Percentiles rank a stretch among this genome's conserved stretches.
phyloP scores from a whole-genome alignment of 164 flowering plant genomes.

The Sextonia rubra region DNA sequence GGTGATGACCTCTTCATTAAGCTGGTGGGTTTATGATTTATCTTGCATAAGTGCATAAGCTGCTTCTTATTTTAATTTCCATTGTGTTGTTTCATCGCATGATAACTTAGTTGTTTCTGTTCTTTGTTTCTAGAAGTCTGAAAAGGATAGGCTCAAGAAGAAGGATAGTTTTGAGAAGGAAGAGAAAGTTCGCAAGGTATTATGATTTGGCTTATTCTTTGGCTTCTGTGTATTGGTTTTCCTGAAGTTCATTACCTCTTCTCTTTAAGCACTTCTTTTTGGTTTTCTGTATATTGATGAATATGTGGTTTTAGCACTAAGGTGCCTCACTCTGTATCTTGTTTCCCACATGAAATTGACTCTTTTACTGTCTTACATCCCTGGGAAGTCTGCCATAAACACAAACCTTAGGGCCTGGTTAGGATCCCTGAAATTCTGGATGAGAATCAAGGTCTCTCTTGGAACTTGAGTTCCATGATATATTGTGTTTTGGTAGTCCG shows the following conservation, averaged over 20 bases:
- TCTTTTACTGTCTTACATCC: no score
- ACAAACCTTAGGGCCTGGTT: no score
- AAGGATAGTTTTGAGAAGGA: constrained; percentile 30
- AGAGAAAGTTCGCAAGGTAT: constrained; percentile 32
- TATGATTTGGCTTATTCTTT: no score
- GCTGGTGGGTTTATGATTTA: constrained; percentile 17
- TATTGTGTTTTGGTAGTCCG: not conserved
- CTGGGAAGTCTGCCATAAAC: no score
- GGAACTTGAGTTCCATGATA: not conserved
- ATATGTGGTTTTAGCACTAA: no score
- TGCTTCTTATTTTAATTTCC: not conserved
- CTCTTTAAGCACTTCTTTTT: not conserved
- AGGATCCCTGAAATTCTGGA: no score
- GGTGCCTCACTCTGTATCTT: no score
- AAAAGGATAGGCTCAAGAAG: constrained; percentile 29
- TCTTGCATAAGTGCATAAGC: not conserved
- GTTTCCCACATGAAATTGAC: no score
- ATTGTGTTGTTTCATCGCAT: not conserved
- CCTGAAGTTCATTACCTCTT: not conserved
- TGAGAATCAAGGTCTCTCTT: no score
- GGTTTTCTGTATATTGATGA: no score
- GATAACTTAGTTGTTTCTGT: not conserved
- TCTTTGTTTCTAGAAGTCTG: constrained; percentile 21
- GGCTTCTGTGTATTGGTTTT: no score
- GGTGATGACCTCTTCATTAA: constrained; percentile 14